These are phyloP conservation scores for Apiosordaria backusii DNA, from an alignment of 495 filamentous ascomycete species.

Conservation along the genomic window DNA sequence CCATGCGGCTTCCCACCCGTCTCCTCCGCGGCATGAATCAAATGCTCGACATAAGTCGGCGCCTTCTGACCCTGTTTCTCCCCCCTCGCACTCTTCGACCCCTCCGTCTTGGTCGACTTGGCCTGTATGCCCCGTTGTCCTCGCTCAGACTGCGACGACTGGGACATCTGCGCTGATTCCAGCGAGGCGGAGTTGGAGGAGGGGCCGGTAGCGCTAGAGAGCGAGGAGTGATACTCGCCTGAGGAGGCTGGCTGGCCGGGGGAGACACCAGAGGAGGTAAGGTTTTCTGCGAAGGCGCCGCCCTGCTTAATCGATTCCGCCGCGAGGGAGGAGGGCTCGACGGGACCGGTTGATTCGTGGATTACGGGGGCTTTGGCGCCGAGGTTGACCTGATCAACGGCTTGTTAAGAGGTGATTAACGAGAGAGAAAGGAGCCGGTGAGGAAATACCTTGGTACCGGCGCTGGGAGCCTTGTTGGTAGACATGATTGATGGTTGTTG, in stretches of 20 bases:
- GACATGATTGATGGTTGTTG: slow-evolving; percentile 13
- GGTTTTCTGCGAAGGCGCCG: slow-evolving; percentile 29
- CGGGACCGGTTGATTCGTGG: slow-evolving; percentile 32
- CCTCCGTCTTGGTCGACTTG: slow-evolving; percentile 3
- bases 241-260: slow-evolving; percentile 1
- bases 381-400: neutral
- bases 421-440: neutral
- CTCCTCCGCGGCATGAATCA: slow-evolving; percentile 13
- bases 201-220: neutral
- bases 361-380: slow-evolving; percentile 26
- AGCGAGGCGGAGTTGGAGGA: neutral
- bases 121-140: neutral
- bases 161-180: neutral
- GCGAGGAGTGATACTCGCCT: neutral
- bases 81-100: neutral
- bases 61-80: slow-evolving; percentile 25
- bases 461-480: slow-evolving; percentile 13
- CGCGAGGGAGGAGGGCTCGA: slow-evolving; percentile 36
- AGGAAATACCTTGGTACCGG: slow-evolving; percentile 20
- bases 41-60: slow-evolving; percentile 32
- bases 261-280: slow-evolving; percentile 12
- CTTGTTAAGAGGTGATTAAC: neutral
- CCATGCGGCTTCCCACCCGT: slow-evolving; percentile 34
- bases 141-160: neutral
- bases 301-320: slow-evolving; percentile 32